These are phyloP conservation scores for Mucor velutinosus DNA, from an alignment of 371 early-diverging fungal species.

Conservation along the genomic window DNA sequence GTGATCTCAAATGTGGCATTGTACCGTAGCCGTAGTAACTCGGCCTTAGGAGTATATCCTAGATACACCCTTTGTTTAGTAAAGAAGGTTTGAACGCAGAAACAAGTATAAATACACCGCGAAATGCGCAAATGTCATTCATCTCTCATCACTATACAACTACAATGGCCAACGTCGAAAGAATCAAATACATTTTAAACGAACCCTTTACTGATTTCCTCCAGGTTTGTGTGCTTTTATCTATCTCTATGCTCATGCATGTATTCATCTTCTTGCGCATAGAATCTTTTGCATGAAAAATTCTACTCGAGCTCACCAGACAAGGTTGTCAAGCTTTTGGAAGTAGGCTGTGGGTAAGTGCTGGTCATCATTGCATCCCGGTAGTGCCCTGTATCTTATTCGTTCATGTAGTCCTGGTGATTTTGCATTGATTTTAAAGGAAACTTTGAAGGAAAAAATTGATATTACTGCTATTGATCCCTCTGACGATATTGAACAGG, in stretches of 20 bases:
- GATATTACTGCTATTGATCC: conserved; percentile 33
- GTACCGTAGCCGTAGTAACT: not conserved
- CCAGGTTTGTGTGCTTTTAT: not conserved
- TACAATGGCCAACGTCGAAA: conserved; percentile 7
- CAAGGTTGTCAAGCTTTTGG: conserved; percentile 17
- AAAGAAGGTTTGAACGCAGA: not conserved
- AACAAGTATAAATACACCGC: not conserved
- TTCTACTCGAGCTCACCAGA: conserved; percentile 6
- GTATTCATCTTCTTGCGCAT: not conserved
- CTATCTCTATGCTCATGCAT: not conserved
- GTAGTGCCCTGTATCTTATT: not conserved
- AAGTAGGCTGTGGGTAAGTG: conserved; percentile 39
- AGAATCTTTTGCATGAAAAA: conserved; percentile 20
- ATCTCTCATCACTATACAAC: not conserved
- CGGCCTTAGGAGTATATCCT: not conserved
- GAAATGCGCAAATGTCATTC: not conserved
- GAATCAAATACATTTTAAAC: not conserved
- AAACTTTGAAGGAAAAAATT: conserved; percentile 18
- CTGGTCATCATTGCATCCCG: not conserved
- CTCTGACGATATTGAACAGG: conserved; percentile 21
- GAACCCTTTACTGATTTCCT: conserved; percentile 1
- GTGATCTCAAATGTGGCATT: not conserved
- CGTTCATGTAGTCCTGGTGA: conserved; percentile 25
- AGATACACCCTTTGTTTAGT: not conserved
- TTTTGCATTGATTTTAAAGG: conserved; percentile 26